Base-by-base conservation (phyloP, 257 asterid species). In the Fraxinus pennsylvanica region DNA sequence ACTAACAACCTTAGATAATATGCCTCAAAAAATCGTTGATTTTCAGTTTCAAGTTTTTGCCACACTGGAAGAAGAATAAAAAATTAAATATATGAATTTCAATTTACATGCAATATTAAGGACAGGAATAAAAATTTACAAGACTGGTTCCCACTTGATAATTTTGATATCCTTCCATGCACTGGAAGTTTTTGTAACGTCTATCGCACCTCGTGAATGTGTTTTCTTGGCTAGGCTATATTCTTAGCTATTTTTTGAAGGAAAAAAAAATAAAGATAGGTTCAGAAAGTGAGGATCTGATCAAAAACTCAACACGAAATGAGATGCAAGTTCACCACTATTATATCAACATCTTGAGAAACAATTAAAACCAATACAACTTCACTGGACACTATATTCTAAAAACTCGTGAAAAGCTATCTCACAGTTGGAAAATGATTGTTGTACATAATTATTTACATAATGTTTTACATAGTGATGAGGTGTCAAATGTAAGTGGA, bases 31-130 rank as follows among this genome's bases (percentile, higher is more conserved):
- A 95, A 95, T 5, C 89, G 96, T 82, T 61, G 90, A 77, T 95
- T 95, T 89, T 95, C 93, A 68, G 92, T 87, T 87, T 91, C 97
- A 72, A 95, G 99, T 86, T 90, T 91, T 83, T 91, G 96, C 99
- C 99, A 95, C 83, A 95, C 99, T 95, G 97, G 83, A 86, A 86
- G 45, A 78, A 27, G 75, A 47, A 65, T 35, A 61, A 73, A 35
- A 68, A 35, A 59, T 88, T 63, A 83, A 25, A 74, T 21, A 69
- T 61, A 68, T 78, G 75, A 71, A 38, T 54, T 54, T 69, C 22
- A 72, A 33, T 43, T 13, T 30, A 70, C 22, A 67, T 68, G 43
- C 72, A 21, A 30, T 45, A 71, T 19, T 5, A 32, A 78, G 65
- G 75, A 33, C 47, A 38, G n/a, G 57, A 74, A 71, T 71, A 67